Base-by-base conservation (phyloP, 352 stramenopile species). In the Phytophthora meadii region DNA sequence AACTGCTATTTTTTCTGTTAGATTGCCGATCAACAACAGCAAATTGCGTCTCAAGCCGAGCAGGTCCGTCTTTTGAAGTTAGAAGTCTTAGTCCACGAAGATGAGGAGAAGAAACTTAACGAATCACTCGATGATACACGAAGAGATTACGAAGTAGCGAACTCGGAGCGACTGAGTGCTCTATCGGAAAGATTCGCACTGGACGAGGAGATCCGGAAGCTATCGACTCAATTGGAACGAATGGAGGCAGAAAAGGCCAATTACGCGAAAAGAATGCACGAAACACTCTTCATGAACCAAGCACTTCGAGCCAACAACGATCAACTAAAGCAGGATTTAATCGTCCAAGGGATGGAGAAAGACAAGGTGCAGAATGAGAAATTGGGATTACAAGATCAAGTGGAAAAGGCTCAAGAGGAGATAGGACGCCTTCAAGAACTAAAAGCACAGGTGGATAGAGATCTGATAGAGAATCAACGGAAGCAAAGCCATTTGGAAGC, bases 271-370 rank as follows among this genome's bases (percentile, higher is more conserved):
- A 71, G 86, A 17, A 87, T 92, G 74, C 81, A 92, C 40, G 86
- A 94, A 34, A 84, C 79, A 0, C 52, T 91, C 7, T 89, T 90
- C 44, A 90, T 91, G 84, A 91, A 93, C 36, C 79, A 93, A 36
- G 81, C 82, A 2, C 61, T 91, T 14, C 81, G 82, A 10, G 70
- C 81, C 2, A 83, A 72, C 12, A 84, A 86, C 37, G 84, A 93
- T n/a, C 71, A 74, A 8, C 55, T 92, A 2, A 92, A 92, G 57
- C 81, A 89, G 50, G 70, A 86, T 15, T 46, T 64, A 0, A 72
- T 89, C 0, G 74, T 90, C 28, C 46, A 84, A 2, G 72, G 65
- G 4, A 77, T 92, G 68, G 82, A 94, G 28, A 89, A 89, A 45
- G 72, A 81, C 12, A 92, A 90, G 46, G 41, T 78, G 0, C 41